phyloP scores from a whole-genome alignment of 495 filamentous ascomycete genomes.

The Copromyces sp. region DNA sequence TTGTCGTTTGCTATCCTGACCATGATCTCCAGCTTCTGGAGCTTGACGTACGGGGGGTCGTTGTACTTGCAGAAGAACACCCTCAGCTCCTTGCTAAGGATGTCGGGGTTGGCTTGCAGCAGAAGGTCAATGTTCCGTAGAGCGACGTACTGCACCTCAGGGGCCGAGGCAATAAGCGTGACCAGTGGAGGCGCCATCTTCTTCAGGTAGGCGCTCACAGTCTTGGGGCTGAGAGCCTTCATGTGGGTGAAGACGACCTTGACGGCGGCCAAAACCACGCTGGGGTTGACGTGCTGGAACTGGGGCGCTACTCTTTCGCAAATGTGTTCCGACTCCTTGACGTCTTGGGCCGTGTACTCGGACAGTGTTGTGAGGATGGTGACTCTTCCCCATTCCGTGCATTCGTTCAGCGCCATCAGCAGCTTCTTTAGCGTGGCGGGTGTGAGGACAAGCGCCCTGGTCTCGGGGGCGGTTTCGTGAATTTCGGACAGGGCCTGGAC shows the following conservation, averaged over 20 bases:
- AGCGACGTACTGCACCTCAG: constrained; percentile 94
- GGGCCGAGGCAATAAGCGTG: constrained; percentile 88
- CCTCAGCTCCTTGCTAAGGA: constrained; percentile 90
- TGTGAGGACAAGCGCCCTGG: constrained; percentile 72
- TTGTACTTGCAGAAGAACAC: constrained; percentile 99
- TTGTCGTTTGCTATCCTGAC: constrained; percentile 97
- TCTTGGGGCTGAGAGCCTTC: constrained; percentile 67
- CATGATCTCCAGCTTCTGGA: constrained; percentile 96
- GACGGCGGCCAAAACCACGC: constrained; percentile 91
- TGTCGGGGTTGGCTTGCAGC: constrained; percentile 84
- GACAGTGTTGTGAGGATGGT: constrained; percentile 86
- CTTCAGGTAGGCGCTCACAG: constrained; percentile 73
- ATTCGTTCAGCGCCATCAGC: constrained; percentile 94
- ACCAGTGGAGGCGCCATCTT: constrained; percentile 98
- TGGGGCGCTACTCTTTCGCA: constrained; percentile 93
- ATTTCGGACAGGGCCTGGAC: constrained; percentile 93
- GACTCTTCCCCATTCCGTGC: constrained; percentile 97
- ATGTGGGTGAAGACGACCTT: constrained; percentile 98
- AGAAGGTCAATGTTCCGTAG: constrained; percentile 91
- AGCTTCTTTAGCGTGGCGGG: constrained; percentile 80
- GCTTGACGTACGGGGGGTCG: constrained; percentile 98
- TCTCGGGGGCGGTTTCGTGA: constrained; percentile 80
- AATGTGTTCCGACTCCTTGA: constrained; percentile 96
- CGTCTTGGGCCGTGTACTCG: constrained; percentile 73
- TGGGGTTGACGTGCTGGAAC: constrained; percentile 97